Conservation (phyloP, 2,329 filamentous ascomycete genomes). For the Microsporum ferrugineum region DNA sequence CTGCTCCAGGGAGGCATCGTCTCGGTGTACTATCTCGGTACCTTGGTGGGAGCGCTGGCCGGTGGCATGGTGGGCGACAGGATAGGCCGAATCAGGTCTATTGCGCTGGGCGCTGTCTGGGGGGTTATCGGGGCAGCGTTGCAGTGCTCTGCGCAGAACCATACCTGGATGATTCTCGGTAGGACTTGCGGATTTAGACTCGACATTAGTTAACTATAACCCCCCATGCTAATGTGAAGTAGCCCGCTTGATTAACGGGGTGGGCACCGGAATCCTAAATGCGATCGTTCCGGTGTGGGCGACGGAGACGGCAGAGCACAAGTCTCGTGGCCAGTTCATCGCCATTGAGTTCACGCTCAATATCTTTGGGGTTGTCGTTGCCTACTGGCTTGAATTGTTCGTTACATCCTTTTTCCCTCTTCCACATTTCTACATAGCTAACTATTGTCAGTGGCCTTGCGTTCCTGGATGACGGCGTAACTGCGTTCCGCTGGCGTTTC, state of each 20-base stretch:
- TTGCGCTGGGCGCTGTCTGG: conserved; percentile 49
- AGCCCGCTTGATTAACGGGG: conserved; percentile 51
- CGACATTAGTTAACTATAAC: background rate
- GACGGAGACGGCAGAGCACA: conserved; percentile 58
- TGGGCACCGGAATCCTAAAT: conserved; percentile 59
- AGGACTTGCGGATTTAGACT: conserved; percentile 18
- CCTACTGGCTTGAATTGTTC: conserved; percentile 51
- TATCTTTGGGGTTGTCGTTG: conserved; percentile 54
- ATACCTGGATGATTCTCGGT: conserved; percentile 59
- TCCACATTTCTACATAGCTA: background rate
- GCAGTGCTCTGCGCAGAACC: conserved; percentile 55
- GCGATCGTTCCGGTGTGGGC: conserved; percentile 62
- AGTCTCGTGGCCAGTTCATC: conserved; percentile 56
- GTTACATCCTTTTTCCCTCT: conserved; percentile 11
- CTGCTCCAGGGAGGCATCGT: conserved; percentile 54
- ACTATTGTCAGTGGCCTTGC: conserved; percentile 40
- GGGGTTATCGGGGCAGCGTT: conserved; percentile 50
- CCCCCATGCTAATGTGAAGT: background rate
- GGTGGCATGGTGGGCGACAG: background rate
- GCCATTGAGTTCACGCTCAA: conserved; percentile 64
- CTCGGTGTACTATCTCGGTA: conserved; percentile 48
- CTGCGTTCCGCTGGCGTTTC: conserved; percentile 54
- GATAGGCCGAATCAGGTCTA: conserved; percentile 36
- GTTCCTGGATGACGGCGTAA: conserved; percentile 48
- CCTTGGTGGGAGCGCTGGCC: conserved; percentile 53